A percentile compares a stretch with the other conserved stretches of the same genome.
phyloP scores from a whole-genome alignment of 768 basidiomycete species.

The Lactarius psammicola region DNA sequence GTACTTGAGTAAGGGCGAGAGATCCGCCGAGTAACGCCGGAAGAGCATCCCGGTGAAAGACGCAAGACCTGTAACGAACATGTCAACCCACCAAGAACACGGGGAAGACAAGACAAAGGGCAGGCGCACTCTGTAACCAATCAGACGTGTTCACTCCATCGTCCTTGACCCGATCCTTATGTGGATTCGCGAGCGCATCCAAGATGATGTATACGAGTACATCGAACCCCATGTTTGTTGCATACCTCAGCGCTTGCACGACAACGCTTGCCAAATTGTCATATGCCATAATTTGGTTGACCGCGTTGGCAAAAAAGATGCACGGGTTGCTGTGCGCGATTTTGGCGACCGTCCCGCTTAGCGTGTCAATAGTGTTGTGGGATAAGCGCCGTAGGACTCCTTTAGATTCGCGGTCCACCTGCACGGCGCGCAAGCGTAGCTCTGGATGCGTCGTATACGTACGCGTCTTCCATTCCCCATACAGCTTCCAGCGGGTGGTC shows the following conservation, averaged over 20 bases:
- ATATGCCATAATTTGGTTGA: slow-evolving; percentile 95
- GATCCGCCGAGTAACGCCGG: slow-evolving; percentile 78
- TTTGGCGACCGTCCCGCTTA: slow-evolving; percentile 88
- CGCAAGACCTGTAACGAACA: slow-evolving; percentile 63
- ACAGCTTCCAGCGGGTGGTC: slow-evolving; percentile 81
- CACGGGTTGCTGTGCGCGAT: slow-evolving; percentile 92
- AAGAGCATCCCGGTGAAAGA: slow-evolving; percentile 93
- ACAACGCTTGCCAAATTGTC: slow-evolving; percentile 90
- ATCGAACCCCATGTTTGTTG: slow-evolving; percentile 93
- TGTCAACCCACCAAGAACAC: slow-evolving; percentile 22
- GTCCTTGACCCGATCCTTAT: slow-evolving; percentile 79
- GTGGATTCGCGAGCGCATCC: slow-evolving; percentile 81
- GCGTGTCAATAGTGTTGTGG: slow-evolving; percentile 75
- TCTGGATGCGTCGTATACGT: slow-evolving; percentile 75
- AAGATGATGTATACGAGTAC: slow-evolving; percentile 85
- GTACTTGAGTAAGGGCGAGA: slow-evolving; percentile 83
- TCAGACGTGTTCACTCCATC: slow-evolving; percentile 89
- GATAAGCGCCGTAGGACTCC: slow-evolving; percentile 85
- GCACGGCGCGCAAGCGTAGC: slow-evolving; percentile 72
- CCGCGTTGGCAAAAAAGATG: slow-evolving; percentile 83
- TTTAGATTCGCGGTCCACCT: slow-evolving; percentile 86
- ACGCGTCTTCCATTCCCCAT: slow-evolving; percentile 89
- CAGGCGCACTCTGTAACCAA: slow-evolving; percentile 84
- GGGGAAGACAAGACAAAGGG: slow-evolving; percentile 11
- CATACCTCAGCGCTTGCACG: slow-evolving; percentile 83